Evolutionary conservation across 306 rosid species (phyloP), one percentile per base, ranked within the genome.

Genomic region (Rosa persica): DNA sequence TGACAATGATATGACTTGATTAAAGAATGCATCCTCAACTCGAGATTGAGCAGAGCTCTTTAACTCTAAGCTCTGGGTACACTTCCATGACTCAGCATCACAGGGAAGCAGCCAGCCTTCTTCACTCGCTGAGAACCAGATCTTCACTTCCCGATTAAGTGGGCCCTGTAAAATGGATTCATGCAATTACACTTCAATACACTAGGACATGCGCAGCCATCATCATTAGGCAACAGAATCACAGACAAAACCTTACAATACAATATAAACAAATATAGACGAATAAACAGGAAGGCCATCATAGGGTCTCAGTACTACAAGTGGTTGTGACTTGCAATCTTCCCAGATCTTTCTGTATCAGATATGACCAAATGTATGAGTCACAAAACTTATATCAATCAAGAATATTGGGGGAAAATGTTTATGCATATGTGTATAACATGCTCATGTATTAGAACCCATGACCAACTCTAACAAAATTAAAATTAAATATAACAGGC

Each of bases 61-160:
- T 81, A 96, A 83, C 74, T 93, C 97, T 84, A 93, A 81, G 10
- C 91, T 89, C 84, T 96, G 97, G 68, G 90, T 91, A 83, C 97
- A 91, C 77, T 91, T 93, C 99, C 99, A 93, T 64, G 91, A 86
- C 75, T 91, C 97, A 54, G 86, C 83, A 75, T 91, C 96, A 55
- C 98, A 86, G 36, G 98, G 94, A 74, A 96, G 96, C 66, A 96
- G 86, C 94, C 96, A 96, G 75, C 97, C 98, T 79, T 96, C 99
- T 70, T 93, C 98, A 67, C 94, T 83, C 4, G 92, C 87, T 1
- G 96, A 91, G 65, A 91, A 85, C 99, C 98, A 96, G 72, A 93
- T 87, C 77, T 96, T 96, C 85, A 96, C 96, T 74, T 93, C 99
- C 76, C 94, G 91, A 80, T 96, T 96, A 42, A 85, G 91, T 4